Base-by-base conservation (phyloP, 2,329 filamentous ascomycete species). In the Podosphaera fusca region DNA sequence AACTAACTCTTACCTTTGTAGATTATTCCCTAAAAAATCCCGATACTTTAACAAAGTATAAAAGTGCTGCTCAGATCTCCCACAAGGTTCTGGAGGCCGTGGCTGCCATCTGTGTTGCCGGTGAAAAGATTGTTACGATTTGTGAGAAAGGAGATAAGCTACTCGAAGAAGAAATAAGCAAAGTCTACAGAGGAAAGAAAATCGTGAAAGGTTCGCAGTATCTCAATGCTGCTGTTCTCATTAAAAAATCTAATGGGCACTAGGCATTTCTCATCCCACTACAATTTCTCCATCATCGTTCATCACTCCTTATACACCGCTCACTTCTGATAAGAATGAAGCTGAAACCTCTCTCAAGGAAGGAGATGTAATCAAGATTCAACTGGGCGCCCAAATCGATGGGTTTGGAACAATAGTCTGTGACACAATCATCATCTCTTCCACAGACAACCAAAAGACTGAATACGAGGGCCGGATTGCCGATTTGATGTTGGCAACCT, bases 131-230 rank as follows among this genome's bases (percentile, higher is more conserved):
- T 67, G 79, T 96, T 65, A 82, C 87, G 66, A 80, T 98, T 71
- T 98, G 92, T 75, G 84, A 95, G 76, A 82, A 89, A 75, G 92
- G 92, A 64, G 92, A 98, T 75, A 84, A 89, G 77, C 78, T 98
- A 60, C 78, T 98, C 62, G 88, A 92, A 63, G 90, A 95, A 68
- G 92, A 96, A 73, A 78, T 95, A 57, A 73, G 79, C 69, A 96
- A 96, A 77, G 90, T 98, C 67, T 98, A 92, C 80, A 89, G 94
- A 71, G 90, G 89, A 72, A 96, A 96, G 79, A 96, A 95, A 77
- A 83, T 95, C 68, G 71, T 75, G 70, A 98, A 98, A 79, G 92
- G 85, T 86, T 67, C 33, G 58, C 31, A 8, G 31, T 7, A 29
- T 12, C 7, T 56, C 54, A 40, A 34, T 33, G 29, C 31, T 56